Base-by-base conservation (phyloP, 495 filamentous ascomycete species). In the Trichodelitschia bisporula region DNA sequence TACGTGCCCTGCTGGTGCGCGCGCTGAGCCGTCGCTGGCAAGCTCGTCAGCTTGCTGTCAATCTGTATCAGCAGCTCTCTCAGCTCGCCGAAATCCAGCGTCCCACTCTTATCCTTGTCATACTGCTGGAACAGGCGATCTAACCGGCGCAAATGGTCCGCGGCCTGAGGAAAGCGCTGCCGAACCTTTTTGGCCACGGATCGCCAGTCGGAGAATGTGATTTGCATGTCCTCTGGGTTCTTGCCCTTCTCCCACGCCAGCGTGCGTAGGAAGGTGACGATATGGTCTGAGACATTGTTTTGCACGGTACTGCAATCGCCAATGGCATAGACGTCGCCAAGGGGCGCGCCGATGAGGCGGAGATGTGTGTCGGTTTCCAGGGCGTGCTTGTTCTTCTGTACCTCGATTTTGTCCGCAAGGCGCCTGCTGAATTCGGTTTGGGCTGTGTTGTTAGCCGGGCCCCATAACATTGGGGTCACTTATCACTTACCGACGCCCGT, bases 251-350 rank as follows among this genome's bases (percentile, higher is more conserved):
- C 79, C 73, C 77, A 93, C 17, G 86, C 82, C 10, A 90, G 61
- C 3, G 68, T 82, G 35, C 82, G 80, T 4, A 97, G 59, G 54
- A 95, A 95, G 11, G 64, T 64, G 28, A 90, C 58, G 38, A 95
- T 68, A 56, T 92, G 71, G 36, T 77, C 72, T 15, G 78, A 74
- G 4, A 91, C 54, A 44, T 95, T 95, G 56, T 95, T 95, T 42
- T 95, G 89, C 0, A 95, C 89, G 0, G 86, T 95, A 9, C 75
- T 57, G 54, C 86, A 93, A 50, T 99, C 89, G n/a, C 89, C 89
- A 31, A 99, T 77, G 28, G 79, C 79, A 47, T 99, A 99, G 18
- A 99, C 78, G 42, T 93, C 86, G 23, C 89, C 86, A 0, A 95
- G 56, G 0, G 86, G 89, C 0, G 89, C 72, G 20, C 89, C 89